phyloP scores from a whole-genome alignment of 306 rosid species.

The Geum urbanum region DNA sequence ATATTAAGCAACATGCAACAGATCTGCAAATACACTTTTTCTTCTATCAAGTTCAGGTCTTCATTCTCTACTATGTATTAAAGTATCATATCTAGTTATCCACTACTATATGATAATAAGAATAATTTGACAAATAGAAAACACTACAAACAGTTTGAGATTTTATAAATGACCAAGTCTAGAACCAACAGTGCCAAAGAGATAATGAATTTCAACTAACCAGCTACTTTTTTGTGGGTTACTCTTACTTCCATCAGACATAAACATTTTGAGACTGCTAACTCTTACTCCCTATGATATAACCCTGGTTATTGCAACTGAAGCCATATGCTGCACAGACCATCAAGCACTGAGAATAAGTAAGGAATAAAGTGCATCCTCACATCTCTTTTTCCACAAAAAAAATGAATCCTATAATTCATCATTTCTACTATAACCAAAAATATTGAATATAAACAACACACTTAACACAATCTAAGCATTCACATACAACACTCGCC shows the following conservation, averaged over 20 bases:
- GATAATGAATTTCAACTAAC: conserved; percentile 40
- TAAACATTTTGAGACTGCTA: conserved; percentile 95
- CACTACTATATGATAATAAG: neutral
- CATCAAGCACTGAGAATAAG: conserved; percentile 88
- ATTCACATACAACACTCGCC: neutral
- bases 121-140: neutral
- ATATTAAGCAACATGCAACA: neutral
- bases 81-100: neutral
- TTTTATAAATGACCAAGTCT: neutral
- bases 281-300: conserved; percentile 92
- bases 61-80: too few species aligned
- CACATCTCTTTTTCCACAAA: conserved; percentile 93
- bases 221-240: conserved; percentile 86
- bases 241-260: conserved; percentile 75
- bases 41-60: neutral
- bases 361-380: conserved; percentile 78
- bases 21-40: neutral
- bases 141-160: neutral
- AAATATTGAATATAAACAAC: too few species aligned
- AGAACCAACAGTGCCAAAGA: neutral
- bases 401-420: conserved; percentile 72
- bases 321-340: conserved; percentile 92
- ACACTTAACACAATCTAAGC: conserved; percentile 1
- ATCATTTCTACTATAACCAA: conserved; percentile 9
- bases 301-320: conserved; percentile 79